A percentile compares a stretch with the other conserved stretches of the same genome.
Evolutionary conservation across 2,329 filamentous ascomycete genomes (phyloP).

Genomic region (Talaromyces atroroseus): DNA sequence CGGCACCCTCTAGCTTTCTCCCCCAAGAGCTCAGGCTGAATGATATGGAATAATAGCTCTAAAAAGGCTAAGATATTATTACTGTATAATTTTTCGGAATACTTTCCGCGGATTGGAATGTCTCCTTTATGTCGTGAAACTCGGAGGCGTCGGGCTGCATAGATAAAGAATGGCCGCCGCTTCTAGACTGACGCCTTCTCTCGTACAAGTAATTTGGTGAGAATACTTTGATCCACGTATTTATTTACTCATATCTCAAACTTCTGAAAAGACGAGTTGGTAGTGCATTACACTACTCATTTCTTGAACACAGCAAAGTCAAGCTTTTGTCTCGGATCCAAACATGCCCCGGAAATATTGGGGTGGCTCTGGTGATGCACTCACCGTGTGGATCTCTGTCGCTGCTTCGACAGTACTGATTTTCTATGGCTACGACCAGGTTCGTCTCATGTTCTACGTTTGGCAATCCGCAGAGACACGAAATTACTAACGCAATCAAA

Average conservation of each 20-base stretch:
- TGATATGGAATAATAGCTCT: not conserved
- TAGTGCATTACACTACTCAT: not conserved
- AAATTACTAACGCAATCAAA: not conserved
- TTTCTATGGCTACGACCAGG: constrained; percentile 46
- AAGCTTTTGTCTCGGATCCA: not conserved
- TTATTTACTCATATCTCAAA: not conserved
- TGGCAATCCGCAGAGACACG: too few relatives aligned
- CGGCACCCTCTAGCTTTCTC: not conserved
- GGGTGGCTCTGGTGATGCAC: constrained; percentile 45
- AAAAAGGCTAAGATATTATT: not conserved
- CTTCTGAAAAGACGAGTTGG: not conserved
- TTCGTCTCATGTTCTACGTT: constrained; percentile 13
- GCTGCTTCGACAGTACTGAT: constrained; percentile 47
- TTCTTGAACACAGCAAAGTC: not conserved
- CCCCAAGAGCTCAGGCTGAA: too few relatives aligned
- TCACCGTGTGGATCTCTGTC: constrained; percentile 51
- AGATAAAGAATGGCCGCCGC: not conserved
- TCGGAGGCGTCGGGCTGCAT: not conserved
- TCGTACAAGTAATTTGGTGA: not conserved
- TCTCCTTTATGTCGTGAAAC: not conserved
- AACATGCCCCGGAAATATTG: constrained; percentile 45
- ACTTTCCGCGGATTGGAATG: constrained; percentile 4
- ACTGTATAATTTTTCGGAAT: too few relatives aligned
- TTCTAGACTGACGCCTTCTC: not conserved
- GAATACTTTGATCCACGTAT: not conserved